Percentiles rank a stretch among this genome's conserved stretches.
Evolutionary conservation across 768 basidiomycete species (phyloP).

Genomic region (Trametes gibbosa): DNA sequence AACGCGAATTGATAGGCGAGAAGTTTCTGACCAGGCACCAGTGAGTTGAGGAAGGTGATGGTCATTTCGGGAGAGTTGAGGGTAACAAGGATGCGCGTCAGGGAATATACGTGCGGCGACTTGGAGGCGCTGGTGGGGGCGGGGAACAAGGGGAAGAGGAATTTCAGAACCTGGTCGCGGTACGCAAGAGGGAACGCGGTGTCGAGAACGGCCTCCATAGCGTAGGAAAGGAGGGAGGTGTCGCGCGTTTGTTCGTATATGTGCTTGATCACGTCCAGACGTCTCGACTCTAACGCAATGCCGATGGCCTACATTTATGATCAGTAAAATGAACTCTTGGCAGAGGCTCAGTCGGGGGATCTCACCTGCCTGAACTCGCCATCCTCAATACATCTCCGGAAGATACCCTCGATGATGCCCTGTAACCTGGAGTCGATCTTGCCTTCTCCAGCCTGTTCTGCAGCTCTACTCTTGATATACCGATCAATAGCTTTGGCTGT

Average conservation of each 20-base stretch:
- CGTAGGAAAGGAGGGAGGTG: slow-evolving; percentile 77
- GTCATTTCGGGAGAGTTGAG: slow-evolving; percentile 81
- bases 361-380: slow-evolving; percentile 88
- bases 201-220: slow-evolving; percentile 89
- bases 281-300: slow-evolving; percentile 88
- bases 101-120: slow-evolving; percentile 71
- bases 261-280: slow-evolving; percentile 80
- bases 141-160: slow-evolving; percentile 85
- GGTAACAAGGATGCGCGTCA: slow-evolving; percentile 89
- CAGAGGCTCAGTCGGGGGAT: neutral
- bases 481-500: slow-evolving; percentile 94
- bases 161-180: slow-evolving; percentile 76
- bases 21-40: slow-evolving; percentile 68
- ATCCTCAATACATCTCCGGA: slow-evolving; percentile 80
- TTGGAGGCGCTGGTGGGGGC: slow-evolving; percentile 66
- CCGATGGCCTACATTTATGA: slow-evolving; percentile 73
- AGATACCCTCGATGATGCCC: slow-evolving; percentile 85
- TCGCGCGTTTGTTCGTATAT: slow-evolving; percentile 77
- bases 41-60: slow-evolving; percentile 65
- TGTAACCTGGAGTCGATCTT: slow-evolving; percentile 80
- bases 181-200: slow-evolving; percentile 86
- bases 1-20: slow-evolving; percentile 95
- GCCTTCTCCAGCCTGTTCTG: slow-evolving; percentile 50
- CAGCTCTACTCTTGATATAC: slow-evolving; percentile 71
- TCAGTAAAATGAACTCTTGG: slow-evolving; percentile 10